phyloP scores from a whole-genome alignment of 257 asterid species.

The Petrea volubilis region DNA sequence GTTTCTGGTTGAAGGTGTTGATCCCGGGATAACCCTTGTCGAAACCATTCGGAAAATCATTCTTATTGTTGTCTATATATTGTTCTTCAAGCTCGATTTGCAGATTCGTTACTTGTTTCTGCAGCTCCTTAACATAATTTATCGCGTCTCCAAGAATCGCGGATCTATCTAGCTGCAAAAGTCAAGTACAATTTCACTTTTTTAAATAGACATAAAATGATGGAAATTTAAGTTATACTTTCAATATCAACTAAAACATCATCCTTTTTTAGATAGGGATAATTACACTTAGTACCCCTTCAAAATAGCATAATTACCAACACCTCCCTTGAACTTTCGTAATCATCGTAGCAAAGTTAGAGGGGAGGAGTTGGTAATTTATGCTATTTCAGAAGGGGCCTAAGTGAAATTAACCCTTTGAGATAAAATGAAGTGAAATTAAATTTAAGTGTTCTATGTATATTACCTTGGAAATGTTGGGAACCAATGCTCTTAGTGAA shows the following conservation, averaged over 20 bases:
- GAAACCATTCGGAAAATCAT: constrained; percentile 24
- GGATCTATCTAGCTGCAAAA: constrained; percentile 61
- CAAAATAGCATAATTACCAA: too few species aligned
- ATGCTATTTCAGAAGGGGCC: too few species aligned
- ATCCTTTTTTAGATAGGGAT: too few species aligned
- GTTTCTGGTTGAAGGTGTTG: constrained; percentile 25
- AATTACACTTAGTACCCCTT: too few species aligned
- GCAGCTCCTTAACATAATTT: constrained; percentile 58
- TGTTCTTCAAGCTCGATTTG: constrained; percentile 60
- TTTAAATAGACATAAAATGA: not conserved
- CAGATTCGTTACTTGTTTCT: constrained; percentile 51
- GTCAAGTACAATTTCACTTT: not conserved
- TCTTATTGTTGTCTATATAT: constrained; percentile 39
- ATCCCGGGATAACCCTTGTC: constrained; percentile 29
- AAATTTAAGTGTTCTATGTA: not conserved
- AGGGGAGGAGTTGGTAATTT: too few species aligned
- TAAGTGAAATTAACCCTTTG: too few species aligned
- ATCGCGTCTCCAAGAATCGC: constrained; percentile 68
- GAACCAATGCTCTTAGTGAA: constrained; percentile 60
- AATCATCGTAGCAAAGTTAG: too few species aligned
- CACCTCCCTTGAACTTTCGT: too few species aligned
- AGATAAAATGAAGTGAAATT: too few species aligned
- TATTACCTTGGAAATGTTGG: constrained; percentile 74
- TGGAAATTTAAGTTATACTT: too few species aligned
- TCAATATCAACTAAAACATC: not conserved